These are phyloP conservation scores for Kazachstania sp. DNA, from an alignment of 1,139 yeast genomes.

Conservation along the genomic window DNA sequence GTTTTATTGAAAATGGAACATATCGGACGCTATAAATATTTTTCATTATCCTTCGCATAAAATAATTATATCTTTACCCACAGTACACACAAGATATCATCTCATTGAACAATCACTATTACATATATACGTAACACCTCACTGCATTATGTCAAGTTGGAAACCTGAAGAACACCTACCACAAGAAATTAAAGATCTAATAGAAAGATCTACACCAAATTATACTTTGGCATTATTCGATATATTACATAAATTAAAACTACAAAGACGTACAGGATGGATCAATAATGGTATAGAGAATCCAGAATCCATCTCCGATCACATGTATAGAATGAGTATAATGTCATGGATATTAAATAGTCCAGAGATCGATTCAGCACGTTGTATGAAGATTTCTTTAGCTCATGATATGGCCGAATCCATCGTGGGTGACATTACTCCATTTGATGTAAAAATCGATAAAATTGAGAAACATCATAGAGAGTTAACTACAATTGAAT, in stretches of 20 bases:
- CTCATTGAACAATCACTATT: no score
- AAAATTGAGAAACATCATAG: constrained; percentile 72
- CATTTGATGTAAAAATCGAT: constrained; percentile 56
- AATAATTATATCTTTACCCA: no score
- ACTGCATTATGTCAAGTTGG: constrained; percentile 14
- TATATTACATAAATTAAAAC: constrained; percentile 64
- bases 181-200: constrained; percentile 15
- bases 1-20: no score
- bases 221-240: constrained; percentile 66
- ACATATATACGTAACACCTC: not conserved
- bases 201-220: constrained; percentile 28
- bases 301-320: constrained; percentile 78
- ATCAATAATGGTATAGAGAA: constrained; percentile 58
- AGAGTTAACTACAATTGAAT: constrained; percentile 66
- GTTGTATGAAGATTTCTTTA: constrained; percentile 77
- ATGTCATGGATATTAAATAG: constrained; percentile 66
- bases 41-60: no score
- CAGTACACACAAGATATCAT: not conserved
- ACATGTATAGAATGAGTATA: constrained; percentile 93
- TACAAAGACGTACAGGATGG: constrained; percentile 92
- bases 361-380: constrained; percentile 34
- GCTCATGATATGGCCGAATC: constrained; percentile 94
- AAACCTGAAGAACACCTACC: constrained; percentile 28
- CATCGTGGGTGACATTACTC: constrained; percentile 91
- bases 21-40: no score